Evolutionary conservation across 495 filamentous ascomycete species (phyloP).

Genomic region (Bathelium albidoporum): DNA sequence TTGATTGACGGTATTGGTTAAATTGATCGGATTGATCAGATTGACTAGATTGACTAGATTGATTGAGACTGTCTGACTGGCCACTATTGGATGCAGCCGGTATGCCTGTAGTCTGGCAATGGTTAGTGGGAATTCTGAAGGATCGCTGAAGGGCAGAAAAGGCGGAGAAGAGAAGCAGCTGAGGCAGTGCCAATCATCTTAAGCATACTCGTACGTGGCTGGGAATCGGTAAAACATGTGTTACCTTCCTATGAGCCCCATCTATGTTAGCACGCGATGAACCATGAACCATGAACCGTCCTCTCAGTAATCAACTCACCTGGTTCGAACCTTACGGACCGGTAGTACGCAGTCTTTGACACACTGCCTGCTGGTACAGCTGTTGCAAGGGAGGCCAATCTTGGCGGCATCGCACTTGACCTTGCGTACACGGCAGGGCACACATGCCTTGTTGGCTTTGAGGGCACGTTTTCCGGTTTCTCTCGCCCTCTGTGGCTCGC

Average conservation of each 20-base stretch:
- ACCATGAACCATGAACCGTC: neutral
- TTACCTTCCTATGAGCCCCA: constrained; percentile 4
- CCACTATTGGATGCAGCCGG: constrained; percentile 1
- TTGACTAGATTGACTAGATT: neutral
- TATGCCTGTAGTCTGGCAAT: constrained; percentile 2
- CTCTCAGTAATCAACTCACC: constrained; percentile 12
- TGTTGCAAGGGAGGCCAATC: constrained; percentile 15
- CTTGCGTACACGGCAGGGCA: constrained; percentile 11
- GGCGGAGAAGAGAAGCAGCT: constrained; percentile 2
- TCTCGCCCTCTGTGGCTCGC: constrained; percentile 2
- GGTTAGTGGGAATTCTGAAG: constrained; percentile 1
- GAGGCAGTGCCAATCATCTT: constrained; percentile 1
- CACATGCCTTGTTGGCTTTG: constrained; percentile 9
- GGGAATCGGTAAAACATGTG: constrained; percentile 2
- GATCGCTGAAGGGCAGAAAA: neutral
- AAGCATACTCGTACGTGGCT: constrained; percentile 3
- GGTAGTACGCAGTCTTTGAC: constrained; percentile 12
- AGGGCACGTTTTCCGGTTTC: constrained; percentile 6
- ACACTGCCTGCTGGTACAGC: constrained; percentile 11
- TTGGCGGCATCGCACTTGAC: constrained; percentile 16
- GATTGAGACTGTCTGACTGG: neutral
- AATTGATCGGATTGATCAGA: neutral
- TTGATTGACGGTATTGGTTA: neutral
- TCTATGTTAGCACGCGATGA: constrained; percentile 1
- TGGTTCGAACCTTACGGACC: constrained; percentile 14